Conservation (phyloP, 768 basidiomycete species). For the Tylopilus sp. region DNA sequence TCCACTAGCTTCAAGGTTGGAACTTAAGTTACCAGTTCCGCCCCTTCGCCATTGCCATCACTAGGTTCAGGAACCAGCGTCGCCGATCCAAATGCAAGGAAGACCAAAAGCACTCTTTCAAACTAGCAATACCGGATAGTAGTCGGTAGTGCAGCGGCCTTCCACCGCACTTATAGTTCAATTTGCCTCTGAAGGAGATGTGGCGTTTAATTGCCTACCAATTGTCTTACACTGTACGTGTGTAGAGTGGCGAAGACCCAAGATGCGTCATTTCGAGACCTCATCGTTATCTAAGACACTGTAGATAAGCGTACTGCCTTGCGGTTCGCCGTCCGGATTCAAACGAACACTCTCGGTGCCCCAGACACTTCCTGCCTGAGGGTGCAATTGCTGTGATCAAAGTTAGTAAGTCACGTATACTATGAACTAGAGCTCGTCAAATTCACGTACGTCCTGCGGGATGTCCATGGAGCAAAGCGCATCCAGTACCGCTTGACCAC, state of each 20-base stretch:
- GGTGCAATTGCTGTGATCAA: slow-evolving; percentile 46
- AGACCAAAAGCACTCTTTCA: background rate
- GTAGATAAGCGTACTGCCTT: background rate
- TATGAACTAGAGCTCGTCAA: background rate
- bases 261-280: slow-evolving; percentile 1
- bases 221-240: slow-evolving; percentile 1
- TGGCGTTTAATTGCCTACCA: slow-evolving; percentile 23
- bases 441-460: slow-evolving; percentile 42
- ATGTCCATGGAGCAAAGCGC: slow-evolving; percentile 50
- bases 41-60: slow-evolving; percentile 1
- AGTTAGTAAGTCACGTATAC: slow-evolving; percentile 11
- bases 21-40: background rate
- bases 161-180: slow-evolving; percentile 2
- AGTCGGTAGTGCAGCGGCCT: background rate
- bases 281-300: background rate
- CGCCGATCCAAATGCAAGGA: slow-evolving; percentile 1
- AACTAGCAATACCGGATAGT: background rate
- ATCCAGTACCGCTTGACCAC: slow-evolving; percentile 55
- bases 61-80: slow-evolving; percentile 1
- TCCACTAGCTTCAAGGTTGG: background rate
- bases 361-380: slow-evolving; percentile 58
- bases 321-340: slow-evolving; percentile 8
- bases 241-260: background rate
- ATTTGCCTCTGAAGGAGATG: slow-evolving; percentile 17
- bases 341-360: slow-evolving; percentile 19